Evolutionary conservation across 2,329 filamentous ascomycete genomes (phyloP), one percentile per base, ranked within the genome.

Genomic region (Tolypocladium inflatum): DNA sequence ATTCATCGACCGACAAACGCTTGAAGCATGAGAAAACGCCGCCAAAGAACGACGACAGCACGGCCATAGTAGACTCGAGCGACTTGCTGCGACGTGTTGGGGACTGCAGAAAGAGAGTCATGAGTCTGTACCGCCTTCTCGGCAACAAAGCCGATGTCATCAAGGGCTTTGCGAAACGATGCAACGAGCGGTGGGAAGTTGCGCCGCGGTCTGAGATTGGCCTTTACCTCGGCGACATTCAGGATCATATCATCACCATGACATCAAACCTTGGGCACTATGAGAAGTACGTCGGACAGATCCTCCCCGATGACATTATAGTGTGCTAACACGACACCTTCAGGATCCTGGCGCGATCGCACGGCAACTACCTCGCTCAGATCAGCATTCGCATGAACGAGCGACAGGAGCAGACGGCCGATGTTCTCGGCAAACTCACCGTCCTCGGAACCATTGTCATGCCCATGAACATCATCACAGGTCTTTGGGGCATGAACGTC

Each of bases 341-440:
- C 26, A 19, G 91, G 68, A 90, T 99, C 55, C 81, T 99, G 35
- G 90, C 90, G 54, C 85, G 94, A 58, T 92, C 92, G 15, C 94
- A 99, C 68, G 90, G 86, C 69, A 99, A 97, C 71, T 99, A 99
- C 71, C 88, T 99, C n/a, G 94, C 94, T 0, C 94, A 99, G 71
- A 97, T 99, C 76, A 97, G 97, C 73, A 96, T 97, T 66, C 86
- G 91, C 67, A 97, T 97, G 93, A 97, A 97, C 73, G 93, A 97
- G 77, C 87, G 94, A 53, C 90, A 95, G 71, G 93, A 99, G 72
- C 87, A 95, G 75, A 99, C 94, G 1, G 91, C 91, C 45, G 93
- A 99, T 70, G 91, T 97, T 1, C 82, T 99, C 15, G 92, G 92
- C 62, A 96, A 94, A 73, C 82, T 99, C 60, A 97, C 94, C 0